Conservation (phyloP, 2,329 filamentous ascomycete species). For the Sarocladium oryzae region DNA sequence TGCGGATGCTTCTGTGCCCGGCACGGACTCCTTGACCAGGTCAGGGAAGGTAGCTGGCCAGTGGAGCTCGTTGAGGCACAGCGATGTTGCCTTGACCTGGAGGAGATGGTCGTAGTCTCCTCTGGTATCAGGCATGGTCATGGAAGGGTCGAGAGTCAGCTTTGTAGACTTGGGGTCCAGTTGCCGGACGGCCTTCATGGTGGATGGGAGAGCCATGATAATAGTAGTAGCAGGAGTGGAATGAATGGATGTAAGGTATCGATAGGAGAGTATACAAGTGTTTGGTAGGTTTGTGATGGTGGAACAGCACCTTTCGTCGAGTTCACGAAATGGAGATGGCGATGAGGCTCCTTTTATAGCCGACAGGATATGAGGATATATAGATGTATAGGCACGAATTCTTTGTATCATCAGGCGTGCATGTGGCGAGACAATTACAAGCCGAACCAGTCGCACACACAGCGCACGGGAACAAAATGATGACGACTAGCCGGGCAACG, state of each 20-base stretch:
- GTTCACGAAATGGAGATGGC: no score
- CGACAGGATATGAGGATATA: no score
- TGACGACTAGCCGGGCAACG: no score
- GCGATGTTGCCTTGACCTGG: slow-evolving; percentile 25
- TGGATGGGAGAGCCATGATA: neutral
- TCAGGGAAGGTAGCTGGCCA: slow-evolving; percentile 21
- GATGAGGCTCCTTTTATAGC: no score
- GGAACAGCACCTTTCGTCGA: no score
- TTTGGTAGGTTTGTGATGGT: no score
- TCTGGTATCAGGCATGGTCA: slow-evolving; percentile 15
- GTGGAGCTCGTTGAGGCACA: slow-evolving; percentile 25
- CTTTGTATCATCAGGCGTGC: no score
- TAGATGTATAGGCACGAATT: no score
- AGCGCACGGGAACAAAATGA: no score
- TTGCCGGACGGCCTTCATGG: slow-evolving; percentile 6
- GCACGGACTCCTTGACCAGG: slow-evolving; percentile 19
- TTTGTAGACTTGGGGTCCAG: slow-evolving; percentile 3
- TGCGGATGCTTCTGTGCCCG: slow-evolving; percentile 32
- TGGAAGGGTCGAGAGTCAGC: neutral
- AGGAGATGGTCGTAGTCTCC: slow-evolving; percentile 23
- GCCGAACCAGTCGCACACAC: no score
- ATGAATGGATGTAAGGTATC: neutral
- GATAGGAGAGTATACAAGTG: no score
- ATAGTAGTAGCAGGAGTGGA: neutral
- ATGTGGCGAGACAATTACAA: no score